Conservation (phyloP, 306 rosid species). For the Malus sylvestris region DNA sequence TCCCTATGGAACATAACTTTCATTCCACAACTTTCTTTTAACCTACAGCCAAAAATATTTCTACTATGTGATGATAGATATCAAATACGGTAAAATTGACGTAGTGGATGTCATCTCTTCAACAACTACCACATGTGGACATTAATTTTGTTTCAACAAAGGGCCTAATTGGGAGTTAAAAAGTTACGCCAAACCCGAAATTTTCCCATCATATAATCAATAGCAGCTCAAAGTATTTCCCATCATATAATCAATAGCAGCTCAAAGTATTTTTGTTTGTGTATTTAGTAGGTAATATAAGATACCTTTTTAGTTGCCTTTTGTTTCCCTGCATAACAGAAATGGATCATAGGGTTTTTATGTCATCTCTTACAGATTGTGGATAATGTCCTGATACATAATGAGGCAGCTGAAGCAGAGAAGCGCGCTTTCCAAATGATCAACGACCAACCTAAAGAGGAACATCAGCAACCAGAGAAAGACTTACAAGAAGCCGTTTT, state of each 20-base stretch:
- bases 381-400: slow-evolving; percentile 47
- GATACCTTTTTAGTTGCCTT: background rate
- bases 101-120: background rate
- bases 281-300: too few species aligned
- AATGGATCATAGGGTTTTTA: too few species aligned
- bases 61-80: background rate
- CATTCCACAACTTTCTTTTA: background rate
- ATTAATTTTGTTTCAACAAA: too few species aligned
- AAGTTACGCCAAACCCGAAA: too few species aligned
- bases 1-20: slow-evolving; percentile 7
- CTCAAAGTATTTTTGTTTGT: too few species aligned
- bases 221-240: too few species aligned
- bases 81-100: background rate
- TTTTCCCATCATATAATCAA: too few species aligned
- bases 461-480: slow-evolving; percentile 29
- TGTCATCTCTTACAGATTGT: slow-evolving; percentile 42
- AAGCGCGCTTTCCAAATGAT: slow-evolving; percentile 12
- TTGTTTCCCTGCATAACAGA: background rate
- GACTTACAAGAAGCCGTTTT: slow-evolving; percentile 29
- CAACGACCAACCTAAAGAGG: slow-evolving; percentile 20
- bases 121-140: background rate
- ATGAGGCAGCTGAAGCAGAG: slow-evolving; percentile 48
- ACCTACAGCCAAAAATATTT: background rate
- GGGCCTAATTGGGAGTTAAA: too few species aligned
- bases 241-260: too few species aligned